Evolutionary conservation across 2,329 filamentous ascomycete species (phyloP), one percentile per base, ranked within the genome.

Genomic region (Trichophyton verrucosum): DNA sequence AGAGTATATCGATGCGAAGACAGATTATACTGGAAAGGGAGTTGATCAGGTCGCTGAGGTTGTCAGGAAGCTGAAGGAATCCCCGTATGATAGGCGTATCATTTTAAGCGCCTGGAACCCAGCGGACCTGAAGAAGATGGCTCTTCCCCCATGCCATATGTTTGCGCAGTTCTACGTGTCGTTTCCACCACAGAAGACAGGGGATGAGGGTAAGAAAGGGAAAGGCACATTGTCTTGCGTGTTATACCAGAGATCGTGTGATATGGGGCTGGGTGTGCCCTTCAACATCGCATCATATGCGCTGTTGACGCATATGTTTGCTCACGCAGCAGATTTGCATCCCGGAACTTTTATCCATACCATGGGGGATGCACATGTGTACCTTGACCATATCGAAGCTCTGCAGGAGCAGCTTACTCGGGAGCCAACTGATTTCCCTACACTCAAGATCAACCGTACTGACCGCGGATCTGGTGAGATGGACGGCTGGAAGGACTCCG

Each of bases 211-310:
- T 61, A 64, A 65, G 60, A 68, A 22, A 68, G 68, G 2, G 70
- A 71, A 74, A 56, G 69, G 91, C 90, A 2, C 83, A 86, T 77
- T 99, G 20, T 87, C 94, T 71, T 95, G 91, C 68, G 84, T 95
- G 68, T 77, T 99, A 2, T 99, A 99, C 74, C 94, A 99, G 76
- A 82, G 94, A 3, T 91, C 86, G 4, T 96, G 91, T 76, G 94
- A 99, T 72, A 96, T 97, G 89, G 94, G 94, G 0, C 84, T 99
- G 0, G 94, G 91, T 6, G 91, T 97, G 22, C 94, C 94, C 0
- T 99, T 99, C 79, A 99, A 99, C 73, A 97, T 99, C 68, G 94
- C 92, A 0, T 89, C 84, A 65, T 99, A 99, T 75, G 91, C 94
- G 38, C 78, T 99, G 61, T 78, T 99, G 46, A 96, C 91, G 47